Conservation (phyloP, 129 eudicot genomes). For the Artemisia annua region DNA sequence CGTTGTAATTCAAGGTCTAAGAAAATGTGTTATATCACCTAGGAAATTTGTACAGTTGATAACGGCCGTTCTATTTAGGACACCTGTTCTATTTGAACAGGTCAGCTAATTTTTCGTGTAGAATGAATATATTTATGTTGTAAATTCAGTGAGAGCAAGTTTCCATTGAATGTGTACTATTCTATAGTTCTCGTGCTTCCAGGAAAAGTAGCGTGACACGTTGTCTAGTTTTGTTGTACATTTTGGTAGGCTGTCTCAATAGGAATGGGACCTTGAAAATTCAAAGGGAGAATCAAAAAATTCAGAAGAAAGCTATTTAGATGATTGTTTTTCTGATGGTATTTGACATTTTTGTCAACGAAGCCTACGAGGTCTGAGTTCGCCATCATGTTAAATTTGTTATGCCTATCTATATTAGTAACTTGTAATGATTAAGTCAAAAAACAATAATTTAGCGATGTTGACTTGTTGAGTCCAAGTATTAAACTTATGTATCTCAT, state of each 20-base stretch:
- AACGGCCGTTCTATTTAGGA: conserved; percentile 6
- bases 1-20: conserved; percentile 6
- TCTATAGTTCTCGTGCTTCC: neutral
- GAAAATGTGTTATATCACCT: neutral
- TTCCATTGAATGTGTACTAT: neutral
- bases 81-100: neutral
- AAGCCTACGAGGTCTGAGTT: too few relatives aligned
- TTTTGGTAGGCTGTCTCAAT: neutral
- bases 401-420: too few relatives aligned
- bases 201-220: neutral
- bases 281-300: neutral
- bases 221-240: conserved; percentile 1
- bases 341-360: neutral
- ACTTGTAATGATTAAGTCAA: too few relatives aligned
- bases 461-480: too few relatives aligned
- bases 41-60: conserved; percentile 31
- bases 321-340: neutral
- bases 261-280: neutral
- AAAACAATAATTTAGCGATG: too few relatives aligned
- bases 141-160: neutral
- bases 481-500: too few relatives aligned
- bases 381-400: too few relatives aligned
- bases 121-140: neutral
- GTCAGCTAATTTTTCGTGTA: conserved; percentile 1
- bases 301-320: neutral